These are phyloP conservation scores for Camellia sinensis DNA, from an alignment of 148 eudicot genomes.

Conservation along the genomic window DNA sequence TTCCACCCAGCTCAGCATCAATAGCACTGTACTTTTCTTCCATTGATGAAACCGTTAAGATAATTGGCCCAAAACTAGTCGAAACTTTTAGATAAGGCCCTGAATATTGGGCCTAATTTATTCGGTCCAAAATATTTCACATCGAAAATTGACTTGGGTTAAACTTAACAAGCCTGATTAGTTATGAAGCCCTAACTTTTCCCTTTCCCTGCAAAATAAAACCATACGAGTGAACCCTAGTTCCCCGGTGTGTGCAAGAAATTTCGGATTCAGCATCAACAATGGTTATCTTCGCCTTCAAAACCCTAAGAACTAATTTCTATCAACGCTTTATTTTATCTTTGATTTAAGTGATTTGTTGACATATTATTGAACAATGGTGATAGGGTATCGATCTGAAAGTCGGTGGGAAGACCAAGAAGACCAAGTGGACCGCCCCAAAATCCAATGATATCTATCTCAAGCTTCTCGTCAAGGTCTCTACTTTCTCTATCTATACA, in stretches of 20 bases:
- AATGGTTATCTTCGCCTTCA: not conserved
- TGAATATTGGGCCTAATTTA: not conserved
- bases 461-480: constrained; percentile 66
- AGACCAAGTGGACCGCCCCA: constrained; percentile 61
- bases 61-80: too few relatives aligned
- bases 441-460: constrained; percentile 62
- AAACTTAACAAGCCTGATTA: not conserved
- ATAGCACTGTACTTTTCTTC: not conserved
- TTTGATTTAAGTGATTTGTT: not conserved
- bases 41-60: not conserved
- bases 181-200: not conserved
- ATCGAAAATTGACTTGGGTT: too few relatives aligned
- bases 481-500: not conserved
- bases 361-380: not conserved
- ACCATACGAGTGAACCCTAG: constrained; percentile 9
- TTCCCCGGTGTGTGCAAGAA: not conserved
- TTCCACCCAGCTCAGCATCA: not conserved
- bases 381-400: constrained; percentile 62
- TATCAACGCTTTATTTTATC: not conserved
- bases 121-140: not conserved
- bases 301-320: not conserved
- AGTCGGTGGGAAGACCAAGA: constrained; percentile 72
- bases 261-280: constrained; percentile 11
- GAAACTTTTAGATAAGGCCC: too few relatives aligned
- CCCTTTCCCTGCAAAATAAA: not conserved